Conservation (phyloP, 129 eudicot genomes). For the Calendula officinalis region DNA sequence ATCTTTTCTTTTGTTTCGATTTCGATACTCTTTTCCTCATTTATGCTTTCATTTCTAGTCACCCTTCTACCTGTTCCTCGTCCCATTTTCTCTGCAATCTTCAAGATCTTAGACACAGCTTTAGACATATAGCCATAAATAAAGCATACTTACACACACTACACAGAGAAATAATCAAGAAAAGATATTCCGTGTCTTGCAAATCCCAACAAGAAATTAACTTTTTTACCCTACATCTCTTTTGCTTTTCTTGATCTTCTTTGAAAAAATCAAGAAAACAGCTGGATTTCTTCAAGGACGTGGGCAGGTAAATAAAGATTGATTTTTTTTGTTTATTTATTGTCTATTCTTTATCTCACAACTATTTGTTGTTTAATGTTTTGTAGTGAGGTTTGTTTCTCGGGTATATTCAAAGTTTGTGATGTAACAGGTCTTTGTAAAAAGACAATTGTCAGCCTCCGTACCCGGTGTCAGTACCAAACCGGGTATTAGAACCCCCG, state of each 20-base stretch:
- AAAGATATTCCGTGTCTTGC: constrained; percentile 34
- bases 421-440: too few species aligned
- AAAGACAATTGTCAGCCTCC: too few species aligned
- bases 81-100: constrained; percentile 21
- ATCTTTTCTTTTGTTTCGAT: too few species aligned
- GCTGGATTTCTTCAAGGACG: constrained; percentile 16
- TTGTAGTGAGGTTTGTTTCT: constrained; percentile 4
- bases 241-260: too few species aligned
- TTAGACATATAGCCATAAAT: constrained; percentile 27
- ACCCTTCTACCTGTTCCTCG: constrained; percentile 16
- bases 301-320: constrained; percentile 9
- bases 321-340: not conserved
- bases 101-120: constrained; percentile 19
- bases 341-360: not conserved
- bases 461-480: too few species aligned
- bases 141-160: not conserved
- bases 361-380: constrained; percentile 8
- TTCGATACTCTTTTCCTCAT: constrained; percentile 15
- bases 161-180: constrained; percentile 14
- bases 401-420: too few species aligned
- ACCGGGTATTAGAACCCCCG: too few species aligned
- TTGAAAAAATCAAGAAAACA: not conserved
- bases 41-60: constrained; percentile 21
- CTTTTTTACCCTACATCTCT: constrained; percentile 12
- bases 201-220: constrained; percentile 32